phyloP scores from a whole-genome alignment of 331 rosid genomes.

The Malus hybrid region DNA sequence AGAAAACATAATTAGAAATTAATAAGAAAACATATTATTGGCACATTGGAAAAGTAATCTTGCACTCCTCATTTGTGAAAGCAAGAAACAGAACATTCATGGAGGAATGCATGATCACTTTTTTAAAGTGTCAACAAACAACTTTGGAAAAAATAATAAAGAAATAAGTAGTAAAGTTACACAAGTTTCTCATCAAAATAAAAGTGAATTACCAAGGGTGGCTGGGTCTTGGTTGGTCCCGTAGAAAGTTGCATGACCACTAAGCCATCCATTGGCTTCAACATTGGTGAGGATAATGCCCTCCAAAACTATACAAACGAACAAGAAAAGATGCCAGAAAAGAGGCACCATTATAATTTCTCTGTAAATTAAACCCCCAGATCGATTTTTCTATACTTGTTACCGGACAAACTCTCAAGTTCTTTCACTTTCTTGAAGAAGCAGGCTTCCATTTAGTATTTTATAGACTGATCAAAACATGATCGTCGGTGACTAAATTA shows the following conservation, averaged over 20 bases:
- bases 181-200: background rate
- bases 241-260: conserved; percentile 80
- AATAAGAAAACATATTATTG: too few species aligned
- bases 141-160: too few species aligned
- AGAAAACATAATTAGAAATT: too few species aligned
- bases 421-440: background rate
- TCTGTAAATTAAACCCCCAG: background rate
- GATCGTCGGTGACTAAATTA: conserved; percentile 53
- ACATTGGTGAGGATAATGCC: conserved; percentile 8
- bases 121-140: too few species aligned
- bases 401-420: background rate
- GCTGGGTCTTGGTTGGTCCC: conserved; percentile 62
- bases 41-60: too few species aligned
- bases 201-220: conserved; percentile 40
- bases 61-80: too few species aligned
- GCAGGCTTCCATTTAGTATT: conserved; percentile 7
- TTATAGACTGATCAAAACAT: conserved; percentile 39
- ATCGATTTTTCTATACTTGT: background rate
- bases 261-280: conserved; percentile 46
- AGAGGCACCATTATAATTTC: conserved; percentile 28
- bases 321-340: conserved; percentile 14
- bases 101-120: too few species aligned
- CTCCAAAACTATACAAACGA: conserved; percentile 15
- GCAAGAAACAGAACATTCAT: too few species aligned
- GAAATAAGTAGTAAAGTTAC: too few species aligned